phyloP scores from a whole-genome alignment of 1,284 basidiomycete species.

The Coniferiporia weirii region DNA sequence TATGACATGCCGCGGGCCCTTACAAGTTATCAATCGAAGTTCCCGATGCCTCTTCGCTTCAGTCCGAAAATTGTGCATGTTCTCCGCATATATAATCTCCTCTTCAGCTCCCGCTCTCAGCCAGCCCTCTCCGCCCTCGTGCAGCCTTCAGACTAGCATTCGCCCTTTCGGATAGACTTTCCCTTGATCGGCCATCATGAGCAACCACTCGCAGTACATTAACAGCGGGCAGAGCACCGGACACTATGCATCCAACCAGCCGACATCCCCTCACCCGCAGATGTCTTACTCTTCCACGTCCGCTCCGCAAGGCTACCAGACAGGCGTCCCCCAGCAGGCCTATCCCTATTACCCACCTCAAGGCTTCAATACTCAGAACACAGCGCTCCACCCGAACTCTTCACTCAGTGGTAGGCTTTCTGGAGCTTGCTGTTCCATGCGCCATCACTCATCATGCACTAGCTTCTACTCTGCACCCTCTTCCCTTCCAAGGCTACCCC shows the following conservation, averaged over 20 bases:
- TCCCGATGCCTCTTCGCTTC: neutral
- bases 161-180: conserved; percentile 7
- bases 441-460: neutral
- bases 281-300: neutral
- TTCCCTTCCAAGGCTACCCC: conserved; percentile 6
- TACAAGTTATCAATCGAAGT: conserved; percentile 8
- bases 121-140: conserved; percentile 4
- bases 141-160: neutral
- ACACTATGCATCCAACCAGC: neutral
- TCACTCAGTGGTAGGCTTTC: neutral
- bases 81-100: conserved; percentile 8
- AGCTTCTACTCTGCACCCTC: neutral
- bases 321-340: conserved; percentile 1
- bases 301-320: neutral
- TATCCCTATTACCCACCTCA: conserved; percentile 10
- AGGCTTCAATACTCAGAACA: neutral
- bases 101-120: conserved; percentile 10
- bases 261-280: neutral
- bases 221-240: neutral
- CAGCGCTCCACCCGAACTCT: neutral
- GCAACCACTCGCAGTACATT: conserved; percentile 6
- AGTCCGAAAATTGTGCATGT: conserved; percentile 1
- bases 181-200: conserved; percentile 15
- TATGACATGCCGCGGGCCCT: neutral
- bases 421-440: neutral